phyloP scores from a whole-genome alignment of 208 protist species.

The Angomonas ambiguus region DNA sequence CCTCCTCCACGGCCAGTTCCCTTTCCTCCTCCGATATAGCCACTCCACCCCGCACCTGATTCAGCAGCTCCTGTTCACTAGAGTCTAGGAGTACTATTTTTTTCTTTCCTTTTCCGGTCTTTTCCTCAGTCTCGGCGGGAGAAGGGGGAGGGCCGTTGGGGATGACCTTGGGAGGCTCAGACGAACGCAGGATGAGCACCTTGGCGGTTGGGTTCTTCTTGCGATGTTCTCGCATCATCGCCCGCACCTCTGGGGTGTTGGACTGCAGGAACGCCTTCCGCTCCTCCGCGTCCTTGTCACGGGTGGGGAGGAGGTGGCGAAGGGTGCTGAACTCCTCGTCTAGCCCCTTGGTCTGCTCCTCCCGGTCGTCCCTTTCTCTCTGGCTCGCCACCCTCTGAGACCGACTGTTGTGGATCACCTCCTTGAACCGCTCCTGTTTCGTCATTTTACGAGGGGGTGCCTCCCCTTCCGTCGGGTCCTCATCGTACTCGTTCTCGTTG shows the following conservation, averaged over 20 bases:
- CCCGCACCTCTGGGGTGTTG: slow-evolving; percentile 60
- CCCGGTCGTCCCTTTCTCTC: slow-evolving; percentile 57
- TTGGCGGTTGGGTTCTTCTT: slow-evolving; percentile 38
- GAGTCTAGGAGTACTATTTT: slow-evolving; percentile 18
- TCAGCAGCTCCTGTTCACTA: slow-evolving; percentile 22
- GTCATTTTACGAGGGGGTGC: slow-evolving; percentile 33
- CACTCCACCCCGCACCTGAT: slow-evolving; percentile 16
- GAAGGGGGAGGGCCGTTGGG: slow-evolving; percentile 3
- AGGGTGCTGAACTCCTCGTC: slow-evolving; percentile 65
- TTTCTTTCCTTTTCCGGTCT: neutral
- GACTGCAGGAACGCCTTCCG: slow-evolving; percentile 39
- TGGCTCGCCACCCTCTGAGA: slow-evolving; percentile 49
- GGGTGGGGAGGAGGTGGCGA: slow-evolving; percentile 58
- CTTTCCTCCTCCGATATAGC: slow-evolving; percentile 15
- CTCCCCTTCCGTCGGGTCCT: slow-evolving; percentile 17
- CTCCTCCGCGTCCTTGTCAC: slow-evolving; percentile 63
- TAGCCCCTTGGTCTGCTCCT: slow-evolving; percentile 50
- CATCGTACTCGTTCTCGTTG: slow-evolving; percentile 10
- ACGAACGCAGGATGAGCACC: slow-evolving; percentile 33
- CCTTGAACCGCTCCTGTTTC: slow-evolving; percentile 55
- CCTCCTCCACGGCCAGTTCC: neutral
- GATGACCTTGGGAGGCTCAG: slow-evolving; percentile 36
- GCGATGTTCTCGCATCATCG: slow-evolving; percentile 38
- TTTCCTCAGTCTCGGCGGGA: neutral
- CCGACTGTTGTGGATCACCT: slow-evolving; percentile 64